Conservation (phyloP, 768 basidiomycete species). For the Suillus decipiens region DNA sequence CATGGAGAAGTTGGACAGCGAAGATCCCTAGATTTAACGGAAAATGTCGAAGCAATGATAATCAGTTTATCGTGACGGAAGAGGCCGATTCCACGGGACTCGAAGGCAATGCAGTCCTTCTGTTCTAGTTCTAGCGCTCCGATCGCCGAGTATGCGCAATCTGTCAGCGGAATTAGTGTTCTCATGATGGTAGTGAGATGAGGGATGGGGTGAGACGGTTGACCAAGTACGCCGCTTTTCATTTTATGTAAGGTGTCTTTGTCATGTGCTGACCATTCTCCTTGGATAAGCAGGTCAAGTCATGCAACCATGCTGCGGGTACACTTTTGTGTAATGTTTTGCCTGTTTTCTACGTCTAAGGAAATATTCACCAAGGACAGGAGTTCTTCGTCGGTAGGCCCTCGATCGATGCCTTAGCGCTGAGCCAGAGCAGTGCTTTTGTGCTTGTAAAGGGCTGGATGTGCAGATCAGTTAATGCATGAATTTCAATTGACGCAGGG, state of each 20-base stretch:
- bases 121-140: not conserved
- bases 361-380: not conserved
- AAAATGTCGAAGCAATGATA: not conserved
- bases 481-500: not conserved
- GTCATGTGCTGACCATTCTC: slow-evolving; percentile 5
- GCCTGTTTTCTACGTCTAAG: not conserved
- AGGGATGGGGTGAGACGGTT: slow-evolving; percentile 1
- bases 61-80: not conserved
- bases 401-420: not conserved
- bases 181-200: not conserved
- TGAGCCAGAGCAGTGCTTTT: not conserved
- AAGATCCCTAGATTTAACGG: not conserved
- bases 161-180: not conserved
- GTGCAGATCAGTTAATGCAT: not conserved
- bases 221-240: not conserved
- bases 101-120: not conserved
- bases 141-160: slow-evolving; percentile 3
- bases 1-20: not conserved
- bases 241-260: slow-evolving; percentile 10
- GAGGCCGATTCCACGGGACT: slow-evolving; percentile 1
- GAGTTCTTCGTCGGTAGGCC: too few relatives aligned
- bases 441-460: not conserved
- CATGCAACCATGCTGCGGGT: not conserved
- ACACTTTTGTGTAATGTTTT: not conserved
- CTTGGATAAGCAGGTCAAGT: slow-evolving; percentile 1